Base-by-base conservation (phyloP, 805 yeast species). In the Candida oleophila region DNA sequence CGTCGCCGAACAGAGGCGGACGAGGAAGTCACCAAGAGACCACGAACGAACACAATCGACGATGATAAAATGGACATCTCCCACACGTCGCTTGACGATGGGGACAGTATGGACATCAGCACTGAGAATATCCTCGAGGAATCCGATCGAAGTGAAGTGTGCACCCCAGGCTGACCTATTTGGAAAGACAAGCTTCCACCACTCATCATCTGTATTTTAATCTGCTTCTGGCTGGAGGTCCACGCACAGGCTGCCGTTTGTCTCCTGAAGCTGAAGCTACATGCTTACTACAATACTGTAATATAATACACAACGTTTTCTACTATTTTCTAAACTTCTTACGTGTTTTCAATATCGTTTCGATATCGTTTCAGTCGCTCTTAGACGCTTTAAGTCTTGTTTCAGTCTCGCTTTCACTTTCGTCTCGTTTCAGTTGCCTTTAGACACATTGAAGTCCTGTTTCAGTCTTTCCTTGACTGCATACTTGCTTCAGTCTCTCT, bases 41-140 rank as follows among this genome's bases (percentile, higher is more conserved):
- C 45, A 5, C 5, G 45, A 16, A 34, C 33, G 2, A 20, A 42
- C 11, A 18, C 40, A 20, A 9, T 38, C 16, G 45, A 41, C 21
- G 49, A 49, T n/a, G 53, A 50, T 28, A 36, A 34, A 18, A 48
- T 50, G 52, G 55, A 52, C 35, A 45, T 46, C 15, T 49, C 51
- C 12, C 42, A 18, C 22, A 21, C 44, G 14, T 41, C 45, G 11
- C 22, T 44, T 4, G 45, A 47, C 20, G 49, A 30, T 25, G 36
- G 25, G 3, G 46, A 49, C 18, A n/a, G 28, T 19, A 49, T 37
- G 15, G 49, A 45, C n/a, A 44, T 44, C 14, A 39, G 50, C 34
- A 16, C 45, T n/a, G 46, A 43, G 19, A 33, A 33, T 35, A 19
- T 43, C 28, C 15, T 38, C 21, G 41, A 37, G 20, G 22, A 28